phyloP scores from a whole-genome alignment of 768 basidiomycete genomes.

The Leccinum obscurum region DNA sequence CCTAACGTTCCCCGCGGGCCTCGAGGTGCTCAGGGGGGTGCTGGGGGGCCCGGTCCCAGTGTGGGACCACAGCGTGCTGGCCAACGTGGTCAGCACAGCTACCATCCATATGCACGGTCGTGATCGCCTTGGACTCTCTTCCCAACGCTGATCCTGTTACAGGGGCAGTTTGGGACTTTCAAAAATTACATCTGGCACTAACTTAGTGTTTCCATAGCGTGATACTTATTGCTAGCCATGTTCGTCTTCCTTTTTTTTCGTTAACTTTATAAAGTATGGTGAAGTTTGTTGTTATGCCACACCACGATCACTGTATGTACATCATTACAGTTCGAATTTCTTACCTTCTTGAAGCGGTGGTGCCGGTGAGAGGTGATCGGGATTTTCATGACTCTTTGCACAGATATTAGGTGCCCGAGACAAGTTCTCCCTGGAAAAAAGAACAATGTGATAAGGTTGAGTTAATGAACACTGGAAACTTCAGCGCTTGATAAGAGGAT shows the following conservation, averaged over 20 bases:
- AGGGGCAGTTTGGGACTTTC: neutral
- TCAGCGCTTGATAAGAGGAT: neutral
- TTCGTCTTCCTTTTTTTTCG: slow-evolving; percentile 3
- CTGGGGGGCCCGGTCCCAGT: slow-evolving; percentile 47
- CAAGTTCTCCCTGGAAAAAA: neutral
- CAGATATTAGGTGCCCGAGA: neutral
- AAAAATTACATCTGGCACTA: slow-evolving; percentile 17
- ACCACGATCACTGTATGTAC: slow-evolving; percentile 4
- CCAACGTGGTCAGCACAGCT: slow-evolving; percentile 76
- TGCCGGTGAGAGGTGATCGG: neutral
- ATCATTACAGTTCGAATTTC: neutral
- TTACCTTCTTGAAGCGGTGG: neutral
- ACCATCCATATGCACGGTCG: slow-evolving; percentile 81
- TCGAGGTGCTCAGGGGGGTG: slow-evolving; percentile 55
- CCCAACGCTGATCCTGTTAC: neutral
- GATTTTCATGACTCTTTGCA: neutral
- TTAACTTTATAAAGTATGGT: slow-evolving; percentile 18
- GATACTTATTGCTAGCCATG: slow-evolving; percentile 7
- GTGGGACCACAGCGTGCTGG: slow-evolving; percentile 73
- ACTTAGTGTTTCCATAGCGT: slow-evolving; percentile 4
- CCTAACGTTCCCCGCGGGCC: slow-evolving; percentile 68
- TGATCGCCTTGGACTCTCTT: slow-evolving; percentile 7
- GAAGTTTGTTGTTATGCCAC: slow-evolving; percentile 1
- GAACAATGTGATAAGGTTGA: neutral
- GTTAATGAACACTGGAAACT: neutral